A percentile compares a stretch with the other conserved stretches of the same genome.
These are phyloP conservation scores for Paramyrothecium sp. DNA, from an alignment of 2,329 filamentous ascomycete genomes.

Conservation along the genomic window DNA sequence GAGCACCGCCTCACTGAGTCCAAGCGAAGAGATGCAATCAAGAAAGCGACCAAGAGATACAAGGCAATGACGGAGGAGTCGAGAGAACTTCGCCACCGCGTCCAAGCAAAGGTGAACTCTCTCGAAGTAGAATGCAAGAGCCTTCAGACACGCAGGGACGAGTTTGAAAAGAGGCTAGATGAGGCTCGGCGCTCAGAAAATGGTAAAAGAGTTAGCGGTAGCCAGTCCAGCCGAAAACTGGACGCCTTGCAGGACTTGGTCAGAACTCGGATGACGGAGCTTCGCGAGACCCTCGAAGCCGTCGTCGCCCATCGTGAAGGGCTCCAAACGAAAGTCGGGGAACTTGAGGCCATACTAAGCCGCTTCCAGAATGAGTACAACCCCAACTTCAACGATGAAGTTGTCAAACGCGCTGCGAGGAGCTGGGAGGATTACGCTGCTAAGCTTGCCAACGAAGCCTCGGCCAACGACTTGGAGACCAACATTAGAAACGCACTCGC, in stretches of 20 bases:
- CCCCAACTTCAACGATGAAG: conserved; percentile 98
- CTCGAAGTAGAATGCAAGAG: conserved; percentile 67
- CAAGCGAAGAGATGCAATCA: conserved; percentile 70
- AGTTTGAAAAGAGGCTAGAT: conserved; percentile 68
- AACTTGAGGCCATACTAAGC: conserved; percentile 78
- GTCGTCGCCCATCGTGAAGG: conserved; percentile 71
- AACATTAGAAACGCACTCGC: conserved; percentile 74
- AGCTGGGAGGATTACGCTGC: conserved; percentile 93
- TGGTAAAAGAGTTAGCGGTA: conserved; percentile 66
- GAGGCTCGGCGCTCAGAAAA: conserved; percentile 76
- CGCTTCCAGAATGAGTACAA: conserved; percentile 96
- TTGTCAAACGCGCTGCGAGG: conserved; percentile 91
- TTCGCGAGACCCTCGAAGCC: conserved; percentile 67
- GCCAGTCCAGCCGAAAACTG: conserved; percentile 68
- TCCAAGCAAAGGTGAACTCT: conserved; percentile 67
- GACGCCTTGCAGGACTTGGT: conserved; percentile 73
- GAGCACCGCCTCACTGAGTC: conserved; percentile 77
- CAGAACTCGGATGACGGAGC: conserved; percentile 72
- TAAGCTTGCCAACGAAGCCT: conserved; percentile 44
- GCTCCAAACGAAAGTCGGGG: conserved; percentile 64
- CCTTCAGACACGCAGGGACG: conserved; percentile 66
- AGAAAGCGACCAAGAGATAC: conserved; percentile 69
- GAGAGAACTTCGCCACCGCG: conserved; percentile 61
- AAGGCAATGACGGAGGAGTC: conserved; percentile 72
- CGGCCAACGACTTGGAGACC: conserved; percentile 51